Evolutionary conservation across 1,284 basidiomycete genomes (phyloP).

Genomic region (Gomphus bonarii): DNA sequence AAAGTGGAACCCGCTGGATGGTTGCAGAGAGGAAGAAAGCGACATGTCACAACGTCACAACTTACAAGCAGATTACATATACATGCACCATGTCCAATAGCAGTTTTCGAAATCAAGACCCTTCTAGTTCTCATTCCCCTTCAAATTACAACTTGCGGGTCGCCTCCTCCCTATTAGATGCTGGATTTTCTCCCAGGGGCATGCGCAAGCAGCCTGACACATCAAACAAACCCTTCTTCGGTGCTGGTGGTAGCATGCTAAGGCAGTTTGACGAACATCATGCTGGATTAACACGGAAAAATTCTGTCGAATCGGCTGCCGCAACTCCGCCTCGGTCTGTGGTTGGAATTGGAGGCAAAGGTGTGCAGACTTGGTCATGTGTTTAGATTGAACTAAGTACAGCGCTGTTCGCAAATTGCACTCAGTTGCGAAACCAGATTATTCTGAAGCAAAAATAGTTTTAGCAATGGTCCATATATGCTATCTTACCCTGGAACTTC

Average conservation of each 20-base stretch:
- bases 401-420: background rate
- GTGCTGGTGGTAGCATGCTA: constrained; percentile 35
- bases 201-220: background rate
- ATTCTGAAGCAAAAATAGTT: constrained; percentile 97
- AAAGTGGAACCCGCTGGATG: constrained; percentile 12
- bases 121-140: background rate
- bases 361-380: constrained; percentile 25
- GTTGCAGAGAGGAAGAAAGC: background rate
- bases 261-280: constrained; percentile 72
- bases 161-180: background rate
- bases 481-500: background rate
- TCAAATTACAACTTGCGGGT: background rate
- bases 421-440: constrained; percentile 90
- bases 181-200: background rate
- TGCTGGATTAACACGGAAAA: constrained; percentile 19
- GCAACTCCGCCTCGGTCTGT: constrained; percentile 69
- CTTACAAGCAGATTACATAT: too few relatives aligned
- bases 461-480: constrained; percentile 75
- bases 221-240: constrained; percentile 6
- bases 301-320: constrained; percentile 54
- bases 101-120: background rate
- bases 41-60: background rate
- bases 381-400: constrained; percentile 3
- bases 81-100: background rate
- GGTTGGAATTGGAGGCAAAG: constrained; percentile 75